phyloP scores from a whole-genome alignment of 1,284 basidiomycete genomes.

The Marasmius sp. region DNA sequence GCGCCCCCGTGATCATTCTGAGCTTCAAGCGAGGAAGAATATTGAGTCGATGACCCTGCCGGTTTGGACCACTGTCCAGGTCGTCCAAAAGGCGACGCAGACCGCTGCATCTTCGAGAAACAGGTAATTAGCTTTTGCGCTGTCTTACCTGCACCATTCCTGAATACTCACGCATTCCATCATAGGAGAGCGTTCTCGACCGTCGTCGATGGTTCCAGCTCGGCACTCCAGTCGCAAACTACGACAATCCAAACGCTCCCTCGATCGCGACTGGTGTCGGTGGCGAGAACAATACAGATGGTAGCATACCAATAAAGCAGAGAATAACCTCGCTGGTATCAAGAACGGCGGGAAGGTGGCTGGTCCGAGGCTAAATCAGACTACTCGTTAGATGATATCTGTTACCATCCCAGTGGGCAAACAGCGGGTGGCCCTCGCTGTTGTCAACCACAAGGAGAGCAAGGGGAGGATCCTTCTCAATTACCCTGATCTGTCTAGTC shows the following conservation, averaged over 20 bases:
- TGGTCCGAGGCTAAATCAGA: background rate
- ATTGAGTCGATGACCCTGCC: background rate
- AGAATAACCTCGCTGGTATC: background rate
- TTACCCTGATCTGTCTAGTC: background rate
- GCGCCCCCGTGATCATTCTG: background rate
- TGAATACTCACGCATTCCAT: background rate
- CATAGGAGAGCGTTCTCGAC: background rate
- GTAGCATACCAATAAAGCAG: background rate
- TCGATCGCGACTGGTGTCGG: background rate
- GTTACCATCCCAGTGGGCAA: background rate
- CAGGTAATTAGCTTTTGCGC: background rate
- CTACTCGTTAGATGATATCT: background rate
- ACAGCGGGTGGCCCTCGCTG: background rate
- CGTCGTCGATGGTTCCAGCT: background rate
- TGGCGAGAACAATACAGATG: background rate
- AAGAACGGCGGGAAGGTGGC: conserved; percentile 1
- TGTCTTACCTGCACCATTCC: background rate
- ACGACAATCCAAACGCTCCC: background rate
- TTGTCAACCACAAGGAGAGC: background rate
- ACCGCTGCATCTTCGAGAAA: background rate
- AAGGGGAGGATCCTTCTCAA: background rate
- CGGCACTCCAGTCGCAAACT: background rate
- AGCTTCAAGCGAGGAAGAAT: background rate
- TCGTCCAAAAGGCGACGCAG: background rate
- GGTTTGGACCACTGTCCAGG: background rate